These are phyloP conservation scores for Croton setiger DNA, from an alignment of 441 rosid species.

Conservation along the genomic window DNA sequence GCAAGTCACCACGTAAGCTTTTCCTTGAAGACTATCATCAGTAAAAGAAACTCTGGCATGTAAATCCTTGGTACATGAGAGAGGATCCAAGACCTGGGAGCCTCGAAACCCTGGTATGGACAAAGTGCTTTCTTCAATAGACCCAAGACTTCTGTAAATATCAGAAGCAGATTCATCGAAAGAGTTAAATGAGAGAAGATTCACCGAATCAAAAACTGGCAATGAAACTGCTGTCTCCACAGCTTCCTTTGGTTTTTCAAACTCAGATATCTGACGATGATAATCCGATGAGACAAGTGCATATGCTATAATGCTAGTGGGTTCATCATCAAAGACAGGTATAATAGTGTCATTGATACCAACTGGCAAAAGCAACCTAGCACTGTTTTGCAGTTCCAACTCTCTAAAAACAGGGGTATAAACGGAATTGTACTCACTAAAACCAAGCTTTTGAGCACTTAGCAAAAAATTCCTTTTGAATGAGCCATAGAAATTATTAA, in stretches of 20 bases:
- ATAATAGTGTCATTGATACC: conserved; percentile 69
- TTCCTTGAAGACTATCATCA: conserved; percentile 67
- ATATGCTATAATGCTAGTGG: conserved; percentile 83
- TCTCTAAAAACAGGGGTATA: conserved; percentile 61
- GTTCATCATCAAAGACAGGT: conserved; percentile 93
- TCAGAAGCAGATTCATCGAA: conserved; percentile 68
- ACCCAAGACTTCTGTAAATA: conserved; percentile 45
- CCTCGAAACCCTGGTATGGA: conserved; percentile 43
- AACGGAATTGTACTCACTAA: conserved; percentile 56
- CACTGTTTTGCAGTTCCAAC: conserved; percentile 59
- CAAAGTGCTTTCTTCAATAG: conserved; percentile 52
- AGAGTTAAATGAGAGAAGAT: conserved; percentile 47
- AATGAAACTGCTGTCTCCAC: conserved; percentile 34
- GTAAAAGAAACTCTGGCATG: conserved; percentile 69
- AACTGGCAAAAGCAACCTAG: conserved; percentile 68
- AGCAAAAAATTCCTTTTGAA: conserved; percentile 47
- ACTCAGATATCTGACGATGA: conserved; percentile 51
- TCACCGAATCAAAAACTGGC: conserved; percentile 45
- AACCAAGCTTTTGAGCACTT: conserved; percentile 58
- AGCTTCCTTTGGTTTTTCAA: conserved; percentile 55
- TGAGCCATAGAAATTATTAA: conserved; percentile 57
- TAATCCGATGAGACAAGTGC: conserved; percentile 71
- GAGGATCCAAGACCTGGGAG: conserved; percentile 61
- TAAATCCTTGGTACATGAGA: conserved; percentile 51
- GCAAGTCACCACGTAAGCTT: conserved; percentile 71